Percentiles rank a stretch among this genome's conserved stretches.
Conservation (phyloP, 2,329 filamentous ascomycete genomes). For the Trichophyton benhamiae region DNA sequence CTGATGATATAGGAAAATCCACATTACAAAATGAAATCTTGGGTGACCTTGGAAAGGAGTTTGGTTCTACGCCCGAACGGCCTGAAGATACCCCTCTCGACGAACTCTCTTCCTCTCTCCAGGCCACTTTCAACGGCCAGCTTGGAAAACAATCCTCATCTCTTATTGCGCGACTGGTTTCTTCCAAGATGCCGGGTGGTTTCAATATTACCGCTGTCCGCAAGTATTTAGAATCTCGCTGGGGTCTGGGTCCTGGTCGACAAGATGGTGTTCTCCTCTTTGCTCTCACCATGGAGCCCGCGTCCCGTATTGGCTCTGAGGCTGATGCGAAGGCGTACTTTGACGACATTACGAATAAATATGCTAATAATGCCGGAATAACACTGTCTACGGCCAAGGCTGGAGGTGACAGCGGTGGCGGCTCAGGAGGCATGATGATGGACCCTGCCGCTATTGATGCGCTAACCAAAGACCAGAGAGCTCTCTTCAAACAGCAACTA, state of each 20-base stretch:
- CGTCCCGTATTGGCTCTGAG: conserved; percentile 78
- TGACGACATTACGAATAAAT: conserved; percentile 79
- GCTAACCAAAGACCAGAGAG: conserved; percentile 88
- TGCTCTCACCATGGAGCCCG: conserved; percentile 83
- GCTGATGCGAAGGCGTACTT: conserved; percentile 85
- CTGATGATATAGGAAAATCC: conserved; percentile 61
- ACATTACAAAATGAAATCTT: conserved; percentile 98
- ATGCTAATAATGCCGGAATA: conserved; percentile 71
- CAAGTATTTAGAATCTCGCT: conserved; percentile 89
- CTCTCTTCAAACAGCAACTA: conserved; percentile 95
- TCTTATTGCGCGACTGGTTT: conserved; percentile 85
- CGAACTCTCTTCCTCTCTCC: conserved; percentile 88
- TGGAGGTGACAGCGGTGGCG: conserved; percentile 59
- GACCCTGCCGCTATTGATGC: conserved; percentile 94
- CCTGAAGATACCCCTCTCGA: conserved; percentile 95
- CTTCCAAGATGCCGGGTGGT: conserved; percentile 97
- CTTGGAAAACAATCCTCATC: conserved; percentile 93
- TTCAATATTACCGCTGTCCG: conserved; percentile 96
- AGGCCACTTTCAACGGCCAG: conserved; percentile 97
- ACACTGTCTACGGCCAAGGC: conserved; percentile 62
- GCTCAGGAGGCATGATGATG: conserved; percentile 92
- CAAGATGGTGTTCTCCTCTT: conserved; percentile 85
- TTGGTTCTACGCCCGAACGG: conserved; percentile 95
- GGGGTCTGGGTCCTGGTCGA: conserved; percentile 73
- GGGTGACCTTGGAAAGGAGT: conserved; percentile 94